Percentiles rank a stretch among this genome's conserved stretches.
These are phyloP conservation scores for Harrya chromipes DNA, from an alignment of 768 basidiomycete genomes.

Conservation along the genomic window DNA sequence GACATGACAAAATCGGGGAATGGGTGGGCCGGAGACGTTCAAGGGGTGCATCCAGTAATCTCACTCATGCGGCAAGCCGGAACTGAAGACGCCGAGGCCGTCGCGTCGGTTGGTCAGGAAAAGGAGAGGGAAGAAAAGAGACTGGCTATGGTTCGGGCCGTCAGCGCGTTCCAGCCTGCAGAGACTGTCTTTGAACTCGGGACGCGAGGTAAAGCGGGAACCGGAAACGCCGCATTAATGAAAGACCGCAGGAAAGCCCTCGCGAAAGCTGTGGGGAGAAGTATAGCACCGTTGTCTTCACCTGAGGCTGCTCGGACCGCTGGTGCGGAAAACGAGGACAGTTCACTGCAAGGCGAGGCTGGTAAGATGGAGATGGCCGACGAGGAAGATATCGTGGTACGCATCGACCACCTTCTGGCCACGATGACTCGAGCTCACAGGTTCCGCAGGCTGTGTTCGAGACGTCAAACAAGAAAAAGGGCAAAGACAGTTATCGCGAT, in stretches of 20 bases:
- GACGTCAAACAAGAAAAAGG: slow-evolving; percentile 41
- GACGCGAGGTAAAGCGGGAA: slow-evolving; percentile 58
- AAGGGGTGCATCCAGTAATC: slow-evolving; percentile 69
- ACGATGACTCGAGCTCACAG: slow-evolving; percentile 1
- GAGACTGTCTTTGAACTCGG: slow-evolving; percentile 94
- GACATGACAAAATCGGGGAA: slow-evolving; percentile 67
- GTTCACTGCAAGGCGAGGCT: slow-evolving; percentile 22
- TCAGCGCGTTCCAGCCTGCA: slow-evolving; percentile 77
- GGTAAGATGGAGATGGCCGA: slow-evolving; percentile 65
- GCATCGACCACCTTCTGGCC: slow-evolving; percentile 3
- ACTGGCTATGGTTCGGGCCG: slow-evolving; percentile 64
- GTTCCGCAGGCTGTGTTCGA: slow-evolving; percentile 63
- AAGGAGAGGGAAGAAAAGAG: slow-evolving; percentile 40
- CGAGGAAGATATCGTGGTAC: slow-evolving; percentile 73
- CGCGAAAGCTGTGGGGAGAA: slow-evolving; percentile 56
- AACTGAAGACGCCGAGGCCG: slow-evolving; percentile 26
- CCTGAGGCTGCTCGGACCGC: slow-evolving; percentile 32
- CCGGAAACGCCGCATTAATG: slow-evolving; percentile 73
- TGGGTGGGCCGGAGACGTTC: slow-evolving; percentile 63
- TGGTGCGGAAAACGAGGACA: slow-evolving; percentile 34
- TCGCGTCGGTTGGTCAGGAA: slow-evolving; percentile 35
- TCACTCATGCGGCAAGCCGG: slow-evolving; percentile 40
- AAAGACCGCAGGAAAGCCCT: slow-evolving; percentile 81
- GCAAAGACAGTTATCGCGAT: slow-evolving; percentile 61
- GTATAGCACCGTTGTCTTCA: slow-evolving; percentile 30